Conservation (phyloP, 805 yeast genomes). For the Suhomyces prunicola region DNA sequence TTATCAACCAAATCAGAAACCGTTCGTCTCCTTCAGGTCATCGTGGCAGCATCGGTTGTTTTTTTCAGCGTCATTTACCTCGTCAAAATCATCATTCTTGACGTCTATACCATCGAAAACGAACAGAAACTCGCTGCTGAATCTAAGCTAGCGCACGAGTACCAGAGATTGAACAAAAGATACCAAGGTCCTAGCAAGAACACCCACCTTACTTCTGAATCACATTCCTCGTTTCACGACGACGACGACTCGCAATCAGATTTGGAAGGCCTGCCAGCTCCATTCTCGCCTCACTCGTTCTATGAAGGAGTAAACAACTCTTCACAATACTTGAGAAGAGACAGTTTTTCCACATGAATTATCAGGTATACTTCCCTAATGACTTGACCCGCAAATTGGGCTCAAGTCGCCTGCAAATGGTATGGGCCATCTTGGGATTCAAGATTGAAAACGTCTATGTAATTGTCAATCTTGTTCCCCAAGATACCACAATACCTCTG, state of each 20-base stretch:
- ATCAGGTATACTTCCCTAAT: conserved; percentile 33
- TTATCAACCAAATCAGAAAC: not conserved
- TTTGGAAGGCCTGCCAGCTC: conserved; percentile 1
- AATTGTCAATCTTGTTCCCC: conserved; percentile 2
- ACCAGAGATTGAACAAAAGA: not conserved
- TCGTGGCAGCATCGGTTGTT: not conserved
- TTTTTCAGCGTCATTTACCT: not conserved
- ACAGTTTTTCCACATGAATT: conserved; percentile 33
- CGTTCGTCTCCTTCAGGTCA: not conserved
- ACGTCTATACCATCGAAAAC: conserved; percentile 4
- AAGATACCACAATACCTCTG: not conserved
- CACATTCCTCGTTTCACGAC: not conserved
- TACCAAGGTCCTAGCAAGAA: not conserved
- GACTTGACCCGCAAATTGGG: conserved; percentile 19
- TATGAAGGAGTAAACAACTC: conserved; percentile 37
- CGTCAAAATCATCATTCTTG: conserved; percentile 1
- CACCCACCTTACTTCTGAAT: not conserved
- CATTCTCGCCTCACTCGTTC: conserved; percentile 9
- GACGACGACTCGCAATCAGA: conserved; percentile 6
- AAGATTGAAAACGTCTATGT: conserved; percentile 17
- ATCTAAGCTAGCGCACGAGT: not conserved
- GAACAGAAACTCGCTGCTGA: conserved; percentile 1
- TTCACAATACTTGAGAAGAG: conserved; percentile 41
- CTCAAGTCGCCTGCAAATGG: not conserved
- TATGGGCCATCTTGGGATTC: conserved; percentile 23